Evolutionary conservation across 768 basidiomycete genomes (phyloP).

Genomic region (Amanita inopinata): DNA sequence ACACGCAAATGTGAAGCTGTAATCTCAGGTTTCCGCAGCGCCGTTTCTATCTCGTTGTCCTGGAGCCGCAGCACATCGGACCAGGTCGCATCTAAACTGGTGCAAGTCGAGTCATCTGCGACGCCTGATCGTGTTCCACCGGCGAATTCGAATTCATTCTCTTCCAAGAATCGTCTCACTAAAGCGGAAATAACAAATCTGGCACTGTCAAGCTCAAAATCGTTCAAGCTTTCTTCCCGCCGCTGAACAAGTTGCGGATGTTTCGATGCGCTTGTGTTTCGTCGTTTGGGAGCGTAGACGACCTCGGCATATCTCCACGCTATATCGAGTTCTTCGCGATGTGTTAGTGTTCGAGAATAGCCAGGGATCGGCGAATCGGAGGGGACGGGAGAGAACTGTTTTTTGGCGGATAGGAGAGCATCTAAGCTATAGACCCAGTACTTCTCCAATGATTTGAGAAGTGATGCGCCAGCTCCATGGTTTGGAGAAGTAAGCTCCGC

Average conservation of each 20-base stretch:
- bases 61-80: conserved; percentile 43
- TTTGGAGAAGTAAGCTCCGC: not conserved
- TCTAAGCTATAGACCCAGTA: conserved; percentile 1
- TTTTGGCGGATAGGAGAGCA: not conserved
- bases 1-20: conserved; percentile 43
- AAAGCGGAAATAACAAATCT: conserved; percentile 45
- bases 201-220: conserved; percentile 49
- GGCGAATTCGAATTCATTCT: too few species aligned
- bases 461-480: not conserved
- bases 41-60: conserved; percentile 42
- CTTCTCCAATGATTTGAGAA: not conserved
- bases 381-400: not conserved
- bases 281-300: not conserved
- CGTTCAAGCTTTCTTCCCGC: conserved; percentile 26
- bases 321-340: conserved; percentile 6
- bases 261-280: not conserved
- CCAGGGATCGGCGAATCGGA: not conserved
- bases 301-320: conserved; percentile 7
- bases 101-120: too few species aligned
- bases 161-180: conserved; percentile 32
- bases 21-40: conserved; percentile 36
- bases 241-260: not conserved
- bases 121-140: conserved; percentile 7
- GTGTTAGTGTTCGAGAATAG: not conserved
- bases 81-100: conserved; percentile 28